These are phyloP conservation scores for Fusarium longipes DNA, from an alignment of 2,329 filamentous ascomycete species.

Conservation along the genomic window DNA sequence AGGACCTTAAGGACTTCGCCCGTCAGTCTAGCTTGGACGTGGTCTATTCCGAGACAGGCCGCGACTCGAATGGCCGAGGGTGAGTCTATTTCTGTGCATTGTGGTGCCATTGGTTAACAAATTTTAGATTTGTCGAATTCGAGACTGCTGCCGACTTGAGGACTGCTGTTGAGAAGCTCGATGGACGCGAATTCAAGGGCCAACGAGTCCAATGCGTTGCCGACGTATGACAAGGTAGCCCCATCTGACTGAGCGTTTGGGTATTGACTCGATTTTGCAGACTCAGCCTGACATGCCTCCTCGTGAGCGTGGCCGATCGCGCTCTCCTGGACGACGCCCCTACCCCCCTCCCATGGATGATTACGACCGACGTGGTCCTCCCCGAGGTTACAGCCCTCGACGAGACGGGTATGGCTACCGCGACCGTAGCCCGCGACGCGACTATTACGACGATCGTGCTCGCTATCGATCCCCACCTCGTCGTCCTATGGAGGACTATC, in stretches of 20 bases:
- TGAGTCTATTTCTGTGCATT: slow-evolving; percentile 60
- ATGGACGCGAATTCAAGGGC: slow-evolving; percentile 93
- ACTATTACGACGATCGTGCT: slow-evolving; percentile 88
- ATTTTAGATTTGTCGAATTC: slow-evolving; percentile 90
- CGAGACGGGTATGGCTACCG: slow-evolving; percentile 81
- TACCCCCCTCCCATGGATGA: slow-evolving; percentile 78
- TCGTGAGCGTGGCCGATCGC: slow-evolving; percentile 80
- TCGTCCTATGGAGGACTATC: slow-evolving; percentile 82
- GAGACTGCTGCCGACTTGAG: slow-evolving; percentile 91
- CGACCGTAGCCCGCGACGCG: slow-evolving; percentile 84
- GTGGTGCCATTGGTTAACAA: slow-evolving; percentile 20
- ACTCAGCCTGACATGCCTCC: slow-evolving; percentile 81
- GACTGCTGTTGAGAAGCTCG: slow-evolving; percentile 93
- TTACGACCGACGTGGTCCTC: slow-evolving; percentile 82
- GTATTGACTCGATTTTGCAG: slow-evolving; percentile 57
- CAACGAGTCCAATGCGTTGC: slow-evolving; percentile 85
- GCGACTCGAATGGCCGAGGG: slow-evolving; percentile 80
- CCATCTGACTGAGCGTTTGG: not conserved
- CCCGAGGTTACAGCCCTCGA: slow-evolving; percentile 86
- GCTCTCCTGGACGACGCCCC: slow-evolving; percentile 74
- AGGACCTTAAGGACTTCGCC: slow-evolving; percentile 99
- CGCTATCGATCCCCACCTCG: slow-evolving; percentile 84
- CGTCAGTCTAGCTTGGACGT: slow-evolving; percentile 96
- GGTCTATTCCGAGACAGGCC: slow-evolving; percentile 89
- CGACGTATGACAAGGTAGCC: slow-evolving; percentile 68